Evolutionary conservation across 768 basidiomycete species (phyloP).

Genomic region (Punctularia strigosozonata): DNA sequence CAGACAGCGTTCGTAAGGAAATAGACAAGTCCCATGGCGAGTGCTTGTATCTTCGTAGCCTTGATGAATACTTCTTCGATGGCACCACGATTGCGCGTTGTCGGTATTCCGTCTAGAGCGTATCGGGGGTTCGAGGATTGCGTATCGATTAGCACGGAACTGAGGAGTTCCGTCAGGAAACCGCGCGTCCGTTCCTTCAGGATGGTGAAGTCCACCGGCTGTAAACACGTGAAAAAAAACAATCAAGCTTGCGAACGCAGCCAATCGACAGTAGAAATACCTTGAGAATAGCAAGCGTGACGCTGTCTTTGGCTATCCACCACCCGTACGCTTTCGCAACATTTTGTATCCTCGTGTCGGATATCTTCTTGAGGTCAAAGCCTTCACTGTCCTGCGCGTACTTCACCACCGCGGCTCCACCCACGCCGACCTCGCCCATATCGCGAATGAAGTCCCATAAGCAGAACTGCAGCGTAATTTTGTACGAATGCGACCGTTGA

Average conservation of each 20-base stretch:
- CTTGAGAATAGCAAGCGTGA: slow-evolving; percentile 72
- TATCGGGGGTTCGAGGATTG: slow-evolving; percentile 70
- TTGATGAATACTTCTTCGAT: slow-evolving; percentile 78
- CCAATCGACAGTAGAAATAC: slow-evolving; percentile 26
- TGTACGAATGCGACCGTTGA: slow-evolving; percentile 67
- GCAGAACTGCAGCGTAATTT: slow-evolving; percentile 88
- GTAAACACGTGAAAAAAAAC: slow-evolving; percentile 1
- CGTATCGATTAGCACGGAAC: slow-evolving; percentile 57
- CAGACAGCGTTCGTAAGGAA: slow-evolving; percentile 43
- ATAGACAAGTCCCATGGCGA: slow-evolving; percentile 68
- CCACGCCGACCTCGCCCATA: slow-evolving; percentile 73
- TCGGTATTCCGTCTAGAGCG: slow-evolving; percentile 31
- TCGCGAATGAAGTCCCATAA: slow-evolving; percentile 96
- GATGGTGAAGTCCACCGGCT: slow-evolving; percentile 82
- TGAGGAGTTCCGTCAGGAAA: slow-evolving; percentile 66
- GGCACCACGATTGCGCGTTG: slow-evolving; percentile 40
- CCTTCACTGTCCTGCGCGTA: slow-evolving; percentile 29
- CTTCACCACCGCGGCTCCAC: slow-evolving; percentile 69
- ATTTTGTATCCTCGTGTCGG: slow-evolving; percentile 49
- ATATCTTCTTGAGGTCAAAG: slow-evolving; percentile 39
- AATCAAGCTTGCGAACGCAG: neutral
- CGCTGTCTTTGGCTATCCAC: slow-evolving; percentile 82
- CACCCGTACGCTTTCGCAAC: slow-evolving; percentile 82
- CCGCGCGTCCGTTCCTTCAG: slow-evolving; percentile 49
- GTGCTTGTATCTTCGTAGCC: slow-evolving; percentile 45